These are phyloP conservation scores for Alternaria arbusti DNA, from an alignment of 2,329 filamentous ascomycete genomes.

Conservation along the genomic window DNA sequence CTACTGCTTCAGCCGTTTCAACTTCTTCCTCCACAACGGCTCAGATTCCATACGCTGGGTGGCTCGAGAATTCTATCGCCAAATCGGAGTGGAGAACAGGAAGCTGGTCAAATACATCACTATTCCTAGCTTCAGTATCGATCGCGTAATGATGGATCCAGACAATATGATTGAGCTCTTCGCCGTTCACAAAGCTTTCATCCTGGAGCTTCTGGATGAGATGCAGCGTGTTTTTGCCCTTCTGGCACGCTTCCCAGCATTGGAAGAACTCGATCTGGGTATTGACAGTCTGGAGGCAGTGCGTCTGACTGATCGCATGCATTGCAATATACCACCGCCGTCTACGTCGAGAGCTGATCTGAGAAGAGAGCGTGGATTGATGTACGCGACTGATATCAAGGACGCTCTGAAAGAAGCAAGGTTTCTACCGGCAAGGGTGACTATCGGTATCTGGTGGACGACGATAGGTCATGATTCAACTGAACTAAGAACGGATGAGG, in stretches of 20 bases:
- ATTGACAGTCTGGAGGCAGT: background rate
- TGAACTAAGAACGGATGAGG: background rate
- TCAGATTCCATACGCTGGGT: background rate
- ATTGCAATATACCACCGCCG: background rate
- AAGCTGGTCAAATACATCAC: background rate
- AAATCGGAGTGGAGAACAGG: background rate
- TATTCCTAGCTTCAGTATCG: background rate
- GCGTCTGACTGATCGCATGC: background rate
- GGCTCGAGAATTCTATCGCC: background rate
- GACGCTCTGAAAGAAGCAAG: background rate
- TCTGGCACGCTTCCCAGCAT: background rate
- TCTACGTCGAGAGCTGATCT: background rate
- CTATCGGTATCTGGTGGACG: background rate
- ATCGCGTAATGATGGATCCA: background rate
- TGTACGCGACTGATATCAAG: background rate
- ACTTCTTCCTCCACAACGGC: background rate
- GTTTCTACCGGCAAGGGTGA: background rate
- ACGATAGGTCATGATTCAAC: fast-evolving
- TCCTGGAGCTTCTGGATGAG: background rate
- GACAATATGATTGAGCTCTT: background rate
- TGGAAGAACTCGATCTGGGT: background rate
- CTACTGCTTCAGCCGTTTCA: background rate
- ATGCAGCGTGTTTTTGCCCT: background rate
- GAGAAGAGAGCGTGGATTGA: background rate
- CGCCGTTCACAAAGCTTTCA: background rate